Evolutionary conservation across 331 rosid genomes (phyloP), one percentile per base, ranked within the genome.

Genomic region (Quercus phellos): DNA sequence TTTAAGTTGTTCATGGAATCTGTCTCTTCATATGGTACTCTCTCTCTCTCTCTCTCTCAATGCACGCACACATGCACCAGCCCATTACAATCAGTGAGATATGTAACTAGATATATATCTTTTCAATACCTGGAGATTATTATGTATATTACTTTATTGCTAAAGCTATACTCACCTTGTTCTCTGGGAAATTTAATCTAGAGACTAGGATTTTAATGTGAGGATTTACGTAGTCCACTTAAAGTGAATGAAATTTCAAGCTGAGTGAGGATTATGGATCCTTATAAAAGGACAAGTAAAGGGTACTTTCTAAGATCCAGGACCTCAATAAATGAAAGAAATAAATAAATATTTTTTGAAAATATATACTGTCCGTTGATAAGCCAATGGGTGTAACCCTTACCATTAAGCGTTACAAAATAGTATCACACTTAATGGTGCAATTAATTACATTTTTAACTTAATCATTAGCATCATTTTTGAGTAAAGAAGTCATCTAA

Each of bases 1-100:
- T 90, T 87, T 84, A 86, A 85, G 86, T 74, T 95, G 81, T 82
- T 87, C 87, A 86, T 80, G 82, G 98, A 91, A 78, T 81, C 90
- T 26, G 66, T 93, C 77, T 85, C 96, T 63, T 83, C 75, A 2
- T 89, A 85, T 70, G 99, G 99, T 93, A 85, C 72, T 50, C 81
- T 42, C 70, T 68, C 82, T 51, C 51, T 17, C 72, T 50, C 81
- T 42, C 35, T 2, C 56, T 50, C 58, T 10, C 43, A 10, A 55
- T 24, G 69, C 3, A 2, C 30, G 34, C n/a, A 38, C 77, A 29
- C 63, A 5, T 9, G 43, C 51, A 46, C 51, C 1, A 46, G 16
- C 27, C 66, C 24, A 5, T 43, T 55, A 18, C 64, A 22, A 11
- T 11, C 14, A 11, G 16, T 11, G 51, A 11, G 51, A 43, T 3